Base-by-base conservation (phyloP, 768 basidiomycete genomes). In the Lactarius sp. region DNA sequence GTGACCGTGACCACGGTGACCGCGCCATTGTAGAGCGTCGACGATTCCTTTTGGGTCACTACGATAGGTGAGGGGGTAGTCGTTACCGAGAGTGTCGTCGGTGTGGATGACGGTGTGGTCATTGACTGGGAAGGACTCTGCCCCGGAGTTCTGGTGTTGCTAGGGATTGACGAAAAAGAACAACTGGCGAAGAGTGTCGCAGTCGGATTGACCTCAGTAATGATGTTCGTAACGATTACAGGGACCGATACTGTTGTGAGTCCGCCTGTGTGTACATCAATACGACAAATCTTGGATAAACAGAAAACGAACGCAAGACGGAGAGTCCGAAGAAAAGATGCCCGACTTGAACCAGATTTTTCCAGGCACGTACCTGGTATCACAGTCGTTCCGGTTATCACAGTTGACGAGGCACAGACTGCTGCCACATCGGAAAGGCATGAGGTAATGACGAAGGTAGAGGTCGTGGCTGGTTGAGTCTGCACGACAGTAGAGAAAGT, bases 161-260 rank as follows among this genome's bases (percentile, higher is more conserved):
- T 46, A 22, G 55, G 27, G 33, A 20, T 8, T 14, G 47, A 27
- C 22, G 22, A 27, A 37, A 49, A 13, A 2, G 53, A 27, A 49
- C 68, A 68, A 41, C 66, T 67, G 2, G 62, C 62, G 41, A 58
- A 68, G 36, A 61, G 59, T 1, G 68, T 68, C 49, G 50, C 37
- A 8, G 55, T 67, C 9, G 67, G 67, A 50, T 62, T 34, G 27
- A 55, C 56, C 3, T 66, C 46, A 1, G 55, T 60, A 20, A 68
- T 33, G n/a, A 63, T 59, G 46, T 33, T 56, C 8, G 65, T 66
- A 13, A 66, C 34, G 34, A 63, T 46, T 12, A 66, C 2, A 18
- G 67, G 67, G 3, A 58, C n/a, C 9, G 54, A 56, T 49, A 62
- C 41, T 16, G 65, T 57, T n/a, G 67, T 49, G 27, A 66, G 51